These are phyloP conservation scores for Anastatica hierochuntica DNA, from an alignment of 345 rosid species.

Conservation along the genomic window DNA sequence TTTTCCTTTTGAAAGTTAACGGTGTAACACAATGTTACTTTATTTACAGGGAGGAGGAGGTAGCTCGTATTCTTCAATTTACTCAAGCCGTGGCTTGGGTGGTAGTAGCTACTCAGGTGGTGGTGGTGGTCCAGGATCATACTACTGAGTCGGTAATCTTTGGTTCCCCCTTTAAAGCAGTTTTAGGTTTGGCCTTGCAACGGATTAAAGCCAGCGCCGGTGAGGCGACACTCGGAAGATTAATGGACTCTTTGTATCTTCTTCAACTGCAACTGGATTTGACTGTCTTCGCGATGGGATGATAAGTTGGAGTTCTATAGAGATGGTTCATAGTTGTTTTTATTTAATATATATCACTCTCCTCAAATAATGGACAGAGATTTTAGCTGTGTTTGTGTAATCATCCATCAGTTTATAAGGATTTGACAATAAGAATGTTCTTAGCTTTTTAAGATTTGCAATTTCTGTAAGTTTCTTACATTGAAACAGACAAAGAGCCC, in stretches of 20 bases:
- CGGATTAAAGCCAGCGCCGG: too few species aligned
- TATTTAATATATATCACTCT: neutral
- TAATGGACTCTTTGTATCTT: constrained; percentile 3
- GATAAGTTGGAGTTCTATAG: constrained; percentile 10
- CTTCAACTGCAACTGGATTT: constrained; percentile 26
- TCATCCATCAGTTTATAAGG: constrained; percentile 1
- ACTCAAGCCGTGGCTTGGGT: constrained; percentile 79
- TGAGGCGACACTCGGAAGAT: too few species aligned
- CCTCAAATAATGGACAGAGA: neutral
- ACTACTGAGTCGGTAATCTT: constrained; percentile 41
- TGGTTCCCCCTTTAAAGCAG: constrained; percentile 6
- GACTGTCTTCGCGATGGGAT: constrained; percentile 31
- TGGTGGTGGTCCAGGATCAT: constrained; percentile 61
- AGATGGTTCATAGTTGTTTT: too few species aligned
- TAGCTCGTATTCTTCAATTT: constrained; percentile 77
- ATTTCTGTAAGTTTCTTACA: too few species aligned
- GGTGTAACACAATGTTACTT: neutral
- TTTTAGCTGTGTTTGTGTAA: too few species aligned
- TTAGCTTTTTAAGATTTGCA: too few species aligned
- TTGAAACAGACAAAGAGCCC: too few species aligned
- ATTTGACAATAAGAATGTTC: neutral
- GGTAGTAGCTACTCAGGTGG: constrained; percentile 85
- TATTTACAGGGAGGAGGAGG: constrained; percentile 68
- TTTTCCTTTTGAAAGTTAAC: neutral
- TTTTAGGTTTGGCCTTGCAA: constrained; percentile 32